Evolutionary conservation across 805 yeast genomes (phyloP).

Genomic region (Sungouiella thailandica): DNA sequence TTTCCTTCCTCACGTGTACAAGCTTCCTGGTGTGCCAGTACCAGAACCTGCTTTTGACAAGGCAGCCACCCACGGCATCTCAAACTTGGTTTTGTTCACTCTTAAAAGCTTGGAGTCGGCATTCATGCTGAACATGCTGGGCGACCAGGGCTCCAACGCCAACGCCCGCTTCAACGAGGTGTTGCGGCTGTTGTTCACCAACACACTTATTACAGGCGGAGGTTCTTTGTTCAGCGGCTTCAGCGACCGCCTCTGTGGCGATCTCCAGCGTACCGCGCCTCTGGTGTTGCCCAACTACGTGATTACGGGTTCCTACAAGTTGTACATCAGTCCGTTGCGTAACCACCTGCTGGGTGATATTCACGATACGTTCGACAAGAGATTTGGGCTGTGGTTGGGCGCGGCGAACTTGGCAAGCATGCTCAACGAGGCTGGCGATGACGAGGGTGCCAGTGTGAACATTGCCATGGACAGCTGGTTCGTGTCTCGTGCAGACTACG

Average conservation of each 20-base stretch:
- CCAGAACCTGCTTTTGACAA: constrained; percentile 38
- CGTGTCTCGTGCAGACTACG: constrained; percentile 59
- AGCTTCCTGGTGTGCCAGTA: constrained; percentile 32
- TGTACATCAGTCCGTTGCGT: constrained; percentile 18
- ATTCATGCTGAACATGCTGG: constrained; percentile 22
- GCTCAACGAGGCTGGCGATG: constrained; percentile 41
- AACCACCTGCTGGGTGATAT: constrained; percentile 24
- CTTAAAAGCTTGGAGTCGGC: constrained; percentile 33
- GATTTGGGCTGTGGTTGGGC: constrained; percentile 65
- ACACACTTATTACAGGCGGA: constrained; percentile 59
- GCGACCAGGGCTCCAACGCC: constrained; percentile 21
- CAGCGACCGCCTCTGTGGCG: constrained; percentile 50
- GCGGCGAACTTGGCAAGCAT: constrained; percentile 62
- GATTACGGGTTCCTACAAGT: constrained; percentile 23
- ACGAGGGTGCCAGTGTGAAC: constrained; percentile 21
- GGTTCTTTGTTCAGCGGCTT: constrained; percentile 52
- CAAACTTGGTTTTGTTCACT: constrained; percentile 31
- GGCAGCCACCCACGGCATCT: constrained; percentile 45
- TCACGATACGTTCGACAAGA: constrained; percentile 45
- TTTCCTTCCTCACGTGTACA: constrained; percentile 57
- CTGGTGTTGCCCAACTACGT: constrained; percentile 44
- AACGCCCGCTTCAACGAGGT: constrained; percentile 33
- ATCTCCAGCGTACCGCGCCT: constrained; percentile 42
- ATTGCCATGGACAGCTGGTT: constrained; percentile 47
- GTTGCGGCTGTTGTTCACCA: constrained; percentile 31